These are phyloP conservation scores for Digitaria exilis DNA, from an alignment of 202 grass and related monocot species.

Conservation along the genomic window DNA sequence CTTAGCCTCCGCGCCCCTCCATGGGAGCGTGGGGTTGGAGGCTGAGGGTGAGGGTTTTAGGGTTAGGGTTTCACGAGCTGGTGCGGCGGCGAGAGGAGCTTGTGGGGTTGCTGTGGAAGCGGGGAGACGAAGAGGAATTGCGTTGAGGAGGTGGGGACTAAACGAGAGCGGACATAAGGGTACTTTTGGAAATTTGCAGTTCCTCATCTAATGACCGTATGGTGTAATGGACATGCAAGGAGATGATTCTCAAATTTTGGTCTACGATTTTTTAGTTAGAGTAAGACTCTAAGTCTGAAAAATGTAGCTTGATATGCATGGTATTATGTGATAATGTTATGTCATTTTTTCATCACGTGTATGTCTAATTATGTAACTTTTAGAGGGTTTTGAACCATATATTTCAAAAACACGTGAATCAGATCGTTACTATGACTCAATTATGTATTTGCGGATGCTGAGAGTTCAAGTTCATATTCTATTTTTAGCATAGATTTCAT, in stretches of 20 bases:
- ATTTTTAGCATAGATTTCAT: too few relatives aligned
- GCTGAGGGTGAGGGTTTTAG: constrained; percentile 26
- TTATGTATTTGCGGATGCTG: too few relatives aligned
- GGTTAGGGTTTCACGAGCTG: constrained; percentile 57
- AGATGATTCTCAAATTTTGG: constrained; percentile 28
- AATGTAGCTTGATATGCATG: not conserved
- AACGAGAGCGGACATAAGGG: not conserved
- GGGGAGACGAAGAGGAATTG: constrained; percentile 40
- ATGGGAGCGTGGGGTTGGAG: constrained; percentile 42
- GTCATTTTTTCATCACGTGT: not conserved
- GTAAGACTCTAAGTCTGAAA: not conserved
- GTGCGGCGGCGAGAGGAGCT: constrained; percentile 6
- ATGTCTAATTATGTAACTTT: not conserved
- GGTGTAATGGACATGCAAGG: too few relatives aligned
- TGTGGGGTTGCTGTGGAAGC: constrained; percentile 41
- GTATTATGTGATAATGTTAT: not conserved
- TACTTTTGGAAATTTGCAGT: not conserved
- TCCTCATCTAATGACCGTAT: not conserved
- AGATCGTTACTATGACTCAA: too few relatives aligned
- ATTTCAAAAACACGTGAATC: too few relatives aligned
- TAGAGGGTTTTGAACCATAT: not conserved
- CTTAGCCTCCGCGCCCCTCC: constrained; percentile 45
- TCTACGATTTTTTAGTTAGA: not conserved
- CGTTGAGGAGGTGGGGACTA: not conserved
- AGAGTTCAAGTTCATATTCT: too few relatives aligned